phyloP scores from a whole-genome alignment of 2,329 filamentous ascomycete species.

The Trichoderma brevicompactum region DNA sequence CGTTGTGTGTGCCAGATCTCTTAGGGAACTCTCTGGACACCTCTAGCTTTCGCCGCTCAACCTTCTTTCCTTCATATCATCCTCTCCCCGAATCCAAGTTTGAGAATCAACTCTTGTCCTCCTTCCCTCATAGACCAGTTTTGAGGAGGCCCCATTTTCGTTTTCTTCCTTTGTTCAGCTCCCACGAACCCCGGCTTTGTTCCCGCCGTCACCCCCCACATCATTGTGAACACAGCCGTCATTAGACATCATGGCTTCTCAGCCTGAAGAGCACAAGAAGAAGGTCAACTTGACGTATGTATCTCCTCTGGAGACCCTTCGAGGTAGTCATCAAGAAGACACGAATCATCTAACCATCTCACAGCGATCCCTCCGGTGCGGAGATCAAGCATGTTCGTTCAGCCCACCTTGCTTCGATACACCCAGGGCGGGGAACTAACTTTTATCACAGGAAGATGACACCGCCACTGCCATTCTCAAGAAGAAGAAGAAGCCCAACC shows the following conservation, averaged over 20 bases:
- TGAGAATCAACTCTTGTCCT: constrained; percentile 10
- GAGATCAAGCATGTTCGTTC: constrained; percentile 78
- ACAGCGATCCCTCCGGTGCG: constrained; percentile 84
- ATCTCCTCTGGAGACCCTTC: background rate
- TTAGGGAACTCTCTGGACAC: constrained; percentile 26
- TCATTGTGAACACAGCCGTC: constrained; percentile 23
- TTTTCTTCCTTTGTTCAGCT: constrained; percentile 22
- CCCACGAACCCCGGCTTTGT: constrained; percentile 29
- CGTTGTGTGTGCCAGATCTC: constrained; percentile 18
- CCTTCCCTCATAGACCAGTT: background rate
- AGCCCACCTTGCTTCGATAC: constrained; percentile 31
- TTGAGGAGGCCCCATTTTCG: constrained; percentile 8
- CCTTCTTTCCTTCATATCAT: constrained; percentile 29
- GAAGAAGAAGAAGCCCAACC: constrained; percentile 99
- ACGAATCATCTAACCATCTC: constrained; percentile 43
- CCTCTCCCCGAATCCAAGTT: constrained; percentile 2
- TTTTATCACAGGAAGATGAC: constrained; percentile 73
- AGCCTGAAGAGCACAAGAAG: constrained; percentile 72
- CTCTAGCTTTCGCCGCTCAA: constrained; percentile 34
- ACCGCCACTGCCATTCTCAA: constrained; percentile 95
- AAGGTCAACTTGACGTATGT: constrained; percentile 83
- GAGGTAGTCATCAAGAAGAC: constrained; percentile 8
- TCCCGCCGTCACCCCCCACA: constrained; percentile 34
- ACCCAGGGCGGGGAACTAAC: constrained; percentile 34
- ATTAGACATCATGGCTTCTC: constrained; percentile 68